phyloP scores from a whole-genome alignment of 1,139 yeast species.

The Geotrichum reessii region DNA sequence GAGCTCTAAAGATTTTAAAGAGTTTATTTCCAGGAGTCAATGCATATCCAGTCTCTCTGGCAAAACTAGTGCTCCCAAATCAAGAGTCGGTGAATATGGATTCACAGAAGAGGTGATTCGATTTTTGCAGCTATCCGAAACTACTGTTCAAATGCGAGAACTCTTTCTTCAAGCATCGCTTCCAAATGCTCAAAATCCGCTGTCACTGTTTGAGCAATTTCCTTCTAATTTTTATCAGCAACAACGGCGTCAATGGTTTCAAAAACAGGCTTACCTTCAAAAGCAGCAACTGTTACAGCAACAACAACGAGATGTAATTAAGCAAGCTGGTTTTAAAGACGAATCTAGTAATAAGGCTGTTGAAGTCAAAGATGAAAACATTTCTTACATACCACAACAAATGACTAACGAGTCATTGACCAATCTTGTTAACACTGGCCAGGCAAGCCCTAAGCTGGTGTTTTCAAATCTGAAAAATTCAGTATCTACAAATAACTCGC shows the following conservation, averaged over 20 bases:
- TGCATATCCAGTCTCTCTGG: not conserved
- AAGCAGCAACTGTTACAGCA: not conserved
- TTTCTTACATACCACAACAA: conserved; percentile 18
- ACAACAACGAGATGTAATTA: conserved; percentile 17
- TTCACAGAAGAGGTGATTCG: conserved; percentile 59
- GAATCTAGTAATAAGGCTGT: not conserved
- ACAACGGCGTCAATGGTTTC: not conserved
- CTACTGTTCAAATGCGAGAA: conserved; percentile 62
- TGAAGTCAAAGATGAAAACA: conserved; percentile 9
- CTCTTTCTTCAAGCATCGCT: conserved; percentile 53
- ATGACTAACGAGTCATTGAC: conserved; percentile 1
- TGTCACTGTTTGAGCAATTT: conserved; percentile 51
- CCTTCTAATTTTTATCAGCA: conserved; percentile 7
- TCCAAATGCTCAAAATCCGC: conserved; percentile 48
- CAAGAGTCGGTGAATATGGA: conserved; percentile 43
- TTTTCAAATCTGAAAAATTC: not conserved
- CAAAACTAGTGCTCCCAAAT: not conserved
- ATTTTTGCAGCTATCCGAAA: conserved; percentile 67
- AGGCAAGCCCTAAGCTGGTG: conserved; percentile 1
- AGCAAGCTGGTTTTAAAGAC: conserved; percentile 5
- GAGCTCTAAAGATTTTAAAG: conserved; percentile 43
- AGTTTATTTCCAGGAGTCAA: conserved; percentile 6
- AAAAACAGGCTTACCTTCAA: too few relatives aligned
- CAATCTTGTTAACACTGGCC: conserved; percentile 4
- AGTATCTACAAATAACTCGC: not conserved